Evolutionary conservation across 495 filamentous ascomycete species (phyloP).

Genomic region (Neurospora discreta): DNA sequence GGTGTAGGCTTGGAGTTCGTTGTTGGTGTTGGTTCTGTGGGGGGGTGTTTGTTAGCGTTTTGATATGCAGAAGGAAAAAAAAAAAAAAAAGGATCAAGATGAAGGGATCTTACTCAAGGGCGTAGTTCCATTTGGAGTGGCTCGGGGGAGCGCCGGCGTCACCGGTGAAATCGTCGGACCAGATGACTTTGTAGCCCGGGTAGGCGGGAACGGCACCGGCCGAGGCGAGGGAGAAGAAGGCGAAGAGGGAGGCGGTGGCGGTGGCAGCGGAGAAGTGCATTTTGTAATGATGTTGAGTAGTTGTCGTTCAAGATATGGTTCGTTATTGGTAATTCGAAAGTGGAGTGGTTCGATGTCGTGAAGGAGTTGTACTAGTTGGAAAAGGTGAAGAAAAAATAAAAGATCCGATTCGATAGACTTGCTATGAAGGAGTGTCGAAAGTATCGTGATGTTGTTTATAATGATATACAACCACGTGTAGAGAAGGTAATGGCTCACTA

Average conservation of each 20-base stretch:
- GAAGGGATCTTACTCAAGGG: conserved; percentile 16
- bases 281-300: neutral
- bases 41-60: too few species aligned
- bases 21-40: conserved; percentile 29
- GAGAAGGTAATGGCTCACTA: neutral
- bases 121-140: conserved; percentile 25
- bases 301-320: neutral
- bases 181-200: conserved; percentile 16
- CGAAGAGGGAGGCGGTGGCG: conserved; percentile 5
- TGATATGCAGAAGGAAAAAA: neutral
- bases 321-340: neutral
- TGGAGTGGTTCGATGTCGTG: neutral
- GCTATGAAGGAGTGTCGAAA: neutral
- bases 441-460: neutral
- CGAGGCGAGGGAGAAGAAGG: conserved; percentile 15
- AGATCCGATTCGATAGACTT: neutral
- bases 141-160: conserved; percentile 11
- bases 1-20: conserved; percentile 34
- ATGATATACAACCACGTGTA: neutral
- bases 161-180: conserved; percentile 19
- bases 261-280: neutral
- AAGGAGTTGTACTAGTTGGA: neutral
- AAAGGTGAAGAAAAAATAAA: neutral
- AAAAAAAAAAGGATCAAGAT: neutral
- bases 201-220: conserved; percentile 11